phyloP scores from a whole-genome alignment of 2,329 filamentous ascomycete species.

The Zasmidium angulare region DNA sequence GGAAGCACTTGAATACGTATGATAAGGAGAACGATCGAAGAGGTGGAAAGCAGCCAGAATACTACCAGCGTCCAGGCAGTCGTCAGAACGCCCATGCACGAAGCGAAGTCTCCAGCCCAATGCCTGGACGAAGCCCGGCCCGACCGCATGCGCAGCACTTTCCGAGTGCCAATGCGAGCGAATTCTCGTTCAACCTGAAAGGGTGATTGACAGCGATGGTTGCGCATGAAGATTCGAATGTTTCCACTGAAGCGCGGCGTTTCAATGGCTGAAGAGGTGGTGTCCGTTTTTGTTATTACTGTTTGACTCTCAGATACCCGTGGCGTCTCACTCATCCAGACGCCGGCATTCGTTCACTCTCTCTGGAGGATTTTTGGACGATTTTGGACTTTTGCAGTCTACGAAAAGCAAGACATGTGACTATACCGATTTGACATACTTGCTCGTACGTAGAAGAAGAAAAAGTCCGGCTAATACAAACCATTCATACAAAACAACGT shows the following conservation, averaged over 20 bases:
- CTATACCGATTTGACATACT: too few species aligned
- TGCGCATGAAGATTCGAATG: neutral
- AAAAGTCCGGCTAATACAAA: neutral
- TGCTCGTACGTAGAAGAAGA: too few species aligned
- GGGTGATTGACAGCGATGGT: neutral
- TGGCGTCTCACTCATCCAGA: neutral
- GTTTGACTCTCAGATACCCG: neutral
- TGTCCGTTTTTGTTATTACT: neutral
- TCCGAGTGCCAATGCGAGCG: slow-evolving; percentile 21
- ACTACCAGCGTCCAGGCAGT: slow-evolving; percentile 13
- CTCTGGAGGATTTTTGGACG: neutral
- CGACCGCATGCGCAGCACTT: slow-evolving; percentile 11
- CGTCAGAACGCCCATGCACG: slow-evolving; percentile 5
- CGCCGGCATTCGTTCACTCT: neutral
- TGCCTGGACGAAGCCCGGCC: slow-evolving; percentile 10
- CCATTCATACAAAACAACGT: too few species aligned
- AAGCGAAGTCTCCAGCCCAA: slow-evolving; percentile 10
- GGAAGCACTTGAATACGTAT: slow-evolving; percentile 22
- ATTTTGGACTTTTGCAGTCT: too few species aligned
- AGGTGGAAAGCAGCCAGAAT: slow-evolving; percentile 13
- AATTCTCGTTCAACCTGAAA: slow-evolving; percentile 25
- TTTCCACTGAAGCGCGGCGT: neutral
- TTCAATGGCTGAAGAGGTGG: neutral
- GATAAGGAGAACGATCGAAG: slow-evolving; percentile 24
- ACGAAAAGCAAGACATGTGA: too few species aligned